Conservation (phyloP, 495 filamentous ascomycete genomes). For the Stereocaulon alpinum region DNA sequence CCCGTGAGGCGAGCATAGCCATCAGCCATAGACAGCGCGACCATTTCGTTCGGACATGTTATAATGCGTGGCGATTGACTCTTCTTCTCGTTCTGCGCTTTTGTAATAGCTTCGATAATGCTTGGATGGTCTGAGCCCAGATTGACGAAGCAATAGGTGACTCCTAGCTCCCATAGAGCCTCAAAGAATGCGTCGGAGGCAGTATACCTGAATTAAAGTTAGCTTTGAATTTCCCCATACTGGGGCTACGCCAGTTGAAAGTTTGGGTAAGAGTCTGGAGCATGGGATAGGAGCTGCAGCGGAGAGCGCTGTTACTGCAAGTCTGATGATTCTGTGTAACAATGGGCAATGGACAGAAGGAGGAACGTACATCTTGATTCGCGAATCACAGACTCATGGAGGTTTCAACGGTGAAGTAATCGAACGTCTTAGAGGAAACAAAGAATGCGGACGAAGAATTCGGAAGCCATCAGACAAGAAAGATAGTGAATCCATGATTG, state of each 20-base stretch:
- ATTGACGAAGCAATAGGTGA: conserved; percentile 66
- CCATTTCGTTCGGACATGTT: conserved; percentile 97
- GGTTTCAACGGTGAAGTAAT: background rate
- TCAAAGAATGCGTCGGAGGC: conserved; percentile 5
- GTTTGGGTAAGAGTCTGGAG: too few relatives aligned
- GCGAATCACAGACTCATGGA: background rate
- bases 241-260: too few relatives aligned
- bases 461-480: too few relatives aligned
- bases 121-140: conserved; percentile 88
- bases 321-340: too few relatives aligned
- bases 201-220: background rate
- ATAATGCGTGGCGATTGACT: conserved; percentile 75
- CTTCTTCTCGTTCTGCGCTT: conserved; percentile 57
- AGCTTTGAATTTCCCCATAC: background rate
- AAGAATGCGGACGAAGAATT: too few relatives aligned
- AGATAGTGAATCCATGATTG: too few relatives aligned
- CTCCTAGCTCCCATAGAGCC: background rate
- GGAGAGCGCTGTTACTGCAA: background rate
- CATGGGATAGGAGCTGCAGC: background rate
- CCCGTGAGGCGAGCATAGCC: conserved; percentile 82
- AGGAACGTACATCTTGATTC: background rate
- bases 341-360: background rate
- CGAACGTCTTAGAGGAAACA: too few relatives aligned
- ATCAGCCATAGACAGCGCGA: conserved; percentile 93
- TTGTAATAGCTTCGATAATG: conserved; percentile 94